A percentile compares a stretch with the other conserved stretches of the same genome.
Evolutionary conservation across 495 filamentous ascomycete genomes (phyloP).

Genomic region (Aspergillus incahuasiensis): DNA sequence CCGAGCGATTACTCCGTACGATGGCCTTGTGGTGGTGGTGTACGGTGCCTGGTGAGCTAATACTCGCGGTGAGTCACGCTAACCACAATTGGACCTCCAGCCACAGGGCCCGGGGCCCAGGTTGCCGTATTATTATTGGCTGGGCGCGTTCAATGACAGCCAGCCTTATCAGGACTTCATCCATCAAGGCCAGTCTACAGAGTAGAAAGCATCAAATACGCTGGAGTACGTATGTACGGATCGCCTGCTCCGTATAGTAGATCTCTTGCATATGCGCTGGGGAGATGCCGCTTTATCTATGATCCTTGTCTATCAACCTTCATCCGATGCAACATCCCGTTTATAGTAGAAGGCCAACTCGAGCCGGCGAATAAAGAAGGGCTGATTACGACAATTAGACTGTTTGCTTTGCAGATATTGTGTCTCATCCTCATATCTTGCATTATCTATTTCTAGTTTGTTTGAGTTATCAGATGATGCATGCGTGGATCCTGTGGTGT

Average conservation of each 20-base stretch:
- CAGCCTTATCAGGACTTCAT: background rate
- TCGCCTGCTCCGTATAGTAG: no score
- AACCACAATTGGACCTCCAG: background rate
- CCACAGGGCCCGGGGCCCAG: background rate
- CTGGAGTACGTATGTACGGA: no score
- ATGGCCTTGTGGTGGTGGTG: background rate
- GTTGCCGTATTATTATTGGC: conserved; percentile 2
- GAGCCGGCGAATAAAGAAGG: no score
- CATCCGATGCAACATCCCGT: background rate
- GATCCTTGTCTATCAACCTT: background rate
- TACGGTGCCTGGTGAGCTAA: background rate
- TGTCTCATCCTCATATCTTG: no score
- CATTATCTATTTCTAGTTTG: no score
- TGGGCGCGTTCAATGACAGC: background rate
- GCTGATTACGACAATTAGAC: no score
- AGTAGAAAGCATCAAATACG: background rate
- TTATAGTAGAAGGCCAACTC: background rate
- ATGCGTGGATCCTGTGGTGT: no score
- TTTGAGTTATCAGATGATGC: no score
- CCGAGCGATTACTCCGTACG: background rate
- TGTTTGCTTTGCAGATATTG: no score
- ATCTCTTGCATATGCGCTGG: no score
- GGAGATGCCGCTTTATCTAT: no score
- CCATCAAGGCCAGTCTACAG: no score
- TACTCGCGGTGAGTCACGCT: background rate